phyloP scores from a whole-genome alignment of 129 eudicot genomes.

The Chrysanthemum lavandulifolium region DNA sequence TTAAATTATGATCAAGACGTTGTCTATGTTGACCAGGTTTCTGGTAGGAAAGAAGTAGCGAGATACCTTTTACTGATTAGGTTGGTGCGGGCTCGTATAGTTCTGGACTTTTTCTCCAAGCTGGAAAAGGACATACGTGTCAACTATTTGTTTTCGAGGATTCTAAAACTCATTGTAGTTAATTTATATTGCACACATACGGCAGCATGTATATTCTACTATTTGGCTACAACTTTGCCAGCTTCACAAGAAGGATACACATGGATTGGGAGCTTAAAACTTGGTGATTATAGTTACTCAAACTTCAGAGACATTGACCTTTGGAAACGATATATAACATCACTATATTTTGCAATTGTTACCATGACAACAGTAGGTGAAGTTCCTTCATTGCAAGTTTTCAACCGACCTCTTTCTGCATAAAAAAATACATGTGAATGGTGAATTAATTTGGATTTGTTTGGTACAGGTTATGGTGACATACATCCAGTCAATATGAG shows the following conservation, averaged over 20 bases:
- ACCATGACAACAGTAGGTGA: constrained; percentile 97
- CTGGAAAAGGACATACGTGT: constrained; percentile 87
- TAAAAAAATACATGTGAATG: neutral
- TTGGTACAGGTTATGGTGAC: constrained; percentile 85
- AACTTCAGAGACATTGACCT: constrained; percentile 82
- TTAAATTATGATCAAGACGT: neutral
- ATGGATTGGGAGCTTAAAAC: constrained; percentile 86
- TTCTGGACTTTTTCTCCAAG: constrained; percentile 48
- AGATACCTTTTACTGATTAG: constrained; percentile 75
- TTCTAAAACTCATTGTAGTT: constrained; percentile 72
- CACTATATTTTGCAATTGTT: constrained; percentile 82
- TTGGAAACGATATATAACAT: constrained; percentile 75
- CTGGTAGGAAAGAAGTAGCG: constrained; percentile 66
- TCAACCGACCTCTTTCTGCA: neutral
- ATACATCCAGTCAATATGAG: constrained; percentile 92
- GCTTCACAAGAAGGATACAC: constrained; percentile 75
- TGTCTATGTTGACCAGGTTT: constrained; percentile 44
- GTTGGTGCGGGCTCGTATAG: constrained; percentile 71
- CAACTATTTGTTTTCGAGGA: constrained; percentile 81
- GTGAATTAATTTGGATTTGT: neutral
- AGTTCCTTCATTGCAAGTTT: constrained; percentile 10
- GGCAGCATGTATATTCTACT: constrained; percentile 96
- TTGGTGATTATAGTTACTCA: constrained; percentile 79
- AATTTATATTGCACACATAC: constrained; percentile 96
- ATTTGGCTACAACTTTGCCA: constrained; percentile 84